Evolutionary conservation across 768 basidiomycete genomes (phyloP).

Genomic region (Leccinum disarticulatum): DNA sequence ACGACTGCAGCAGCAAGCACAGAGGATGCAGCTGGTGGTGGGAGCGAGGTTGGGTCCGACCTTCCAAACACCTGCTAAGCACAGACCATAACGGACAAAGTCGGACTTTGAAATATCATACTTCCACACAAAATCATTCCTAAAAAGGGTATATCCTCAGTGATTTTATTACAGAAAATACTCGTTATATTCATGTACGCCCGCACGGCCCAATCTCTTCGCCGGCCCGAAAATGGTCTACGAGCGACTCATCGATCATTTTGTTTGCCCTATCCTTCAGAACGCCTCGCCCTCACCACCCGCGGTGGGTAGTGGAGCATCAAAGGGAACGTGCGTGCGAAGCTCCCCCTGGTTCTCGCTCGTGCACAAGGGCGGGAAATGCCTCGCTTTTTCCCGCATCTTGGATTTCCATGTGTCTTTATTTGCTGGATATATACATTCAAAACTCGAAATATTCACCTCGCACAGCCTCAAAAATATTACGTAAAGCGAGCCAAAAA

Average conservation of each 20-base stretch:
- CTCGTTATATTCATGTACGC: neutral
- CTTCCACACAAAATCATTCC: slow-evolving; percentile 20
- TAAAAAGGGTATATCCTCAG: slow-evolving; percentile 12
- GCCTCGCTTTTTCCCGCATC: slow-evolving; percentile 11
- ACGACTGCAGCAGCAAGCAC: slow-evolving; percentile 29
- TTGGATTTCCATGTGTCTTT: slow-evolving; percentile 9
- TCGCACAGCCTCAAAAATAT: neutral
- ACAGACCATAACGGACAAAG: slow-evolving; percentile 37
- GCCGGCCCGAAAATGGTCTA: neutral
- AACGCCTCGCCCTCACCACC: slow-evolving; percentile 20
- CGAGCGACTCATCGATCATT: neutral
- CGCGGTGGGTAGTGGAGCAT: slow-evolving; percentile 17
- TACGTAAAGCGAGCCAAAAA: neutral
- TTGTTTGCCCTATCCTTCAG: slow-evolving; percentile 2
- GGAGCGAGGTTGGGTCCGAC: slow-evolving; percentile 54
- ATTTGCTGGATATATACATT: neutral
- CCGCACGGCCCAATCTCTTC: neutral
- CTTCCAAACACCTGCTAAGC: slow-evolving; percentile 41
- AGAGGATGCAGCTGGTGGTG: slow-evolving; percentile 52
- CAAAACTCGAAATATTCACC: neutral
- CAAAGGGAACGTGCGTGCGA: slow-evolving; percentile 29
- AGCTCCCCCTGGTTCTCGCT: slow-evolving; percentile 18
- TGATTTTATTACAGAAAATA: slow-evolving; percentile 24
- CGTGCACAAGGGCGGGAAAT: slow-evolving; percentile 10
- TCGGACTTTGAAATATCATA: slow-evolving; percentile 34